Conservation (phyloP, 352 stramenopile species). For the Pelagophyceae sp. region DNA sequence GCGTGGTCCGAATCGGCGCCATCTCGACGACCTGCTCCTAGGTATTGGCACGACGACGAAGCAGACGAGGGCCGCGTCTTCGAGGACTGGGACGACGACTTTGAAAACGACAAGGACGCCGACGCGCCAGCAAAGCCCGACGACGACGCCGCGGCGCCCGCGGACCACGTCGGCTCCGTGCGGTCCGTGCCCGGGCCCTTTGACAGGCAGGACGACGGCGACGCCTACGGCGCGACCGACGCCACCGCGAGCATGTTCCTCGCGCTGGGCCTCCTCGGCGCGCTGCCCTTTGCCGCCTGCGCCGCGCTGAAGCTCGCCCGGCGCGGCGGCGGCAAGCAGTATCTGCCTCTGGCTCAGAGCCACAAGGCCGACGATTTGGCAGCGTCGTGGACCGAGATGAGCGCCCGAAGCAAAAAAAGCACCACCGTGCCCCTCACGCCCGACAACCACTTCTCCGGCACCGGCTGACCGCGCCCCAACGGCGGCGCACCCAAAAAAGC, state of each 20-base stretch:
- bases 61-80: not conserved
- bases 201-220: not conserved
- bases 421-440: not conserved
- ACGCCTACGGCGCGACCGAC: not conserved
- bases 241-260: not conserved
- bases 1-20: not conserved
- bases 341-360: not conserved
- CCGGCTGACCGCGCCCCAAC: too few species aligned
- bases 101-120: not conserved
- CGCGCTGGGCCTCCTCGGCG: not conserved
- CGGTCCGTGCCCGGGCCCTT: not conserved
- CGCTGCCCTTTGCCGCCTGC: not conserved
- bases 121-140: not conserved
- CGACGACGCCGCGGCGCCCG: not conserved
- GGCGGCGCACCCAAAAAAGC: too few species aligned
- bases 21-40: too few species aligned
- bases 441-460: not conserved
- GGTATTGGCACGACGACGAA: too few species aligned
- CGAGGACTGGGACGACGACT: not conserved
- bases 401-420: not conserved
- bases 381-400: conserved; percentile 3
- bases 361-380: not conserved
- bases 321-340: not conserved
- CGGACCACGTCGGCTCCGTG: not conserved
- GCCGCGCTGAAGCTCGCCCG: not conserved